Conservation (phyloP, 1,284 basidiomycete species). For the Exsudoporus floridanus region DNA sequence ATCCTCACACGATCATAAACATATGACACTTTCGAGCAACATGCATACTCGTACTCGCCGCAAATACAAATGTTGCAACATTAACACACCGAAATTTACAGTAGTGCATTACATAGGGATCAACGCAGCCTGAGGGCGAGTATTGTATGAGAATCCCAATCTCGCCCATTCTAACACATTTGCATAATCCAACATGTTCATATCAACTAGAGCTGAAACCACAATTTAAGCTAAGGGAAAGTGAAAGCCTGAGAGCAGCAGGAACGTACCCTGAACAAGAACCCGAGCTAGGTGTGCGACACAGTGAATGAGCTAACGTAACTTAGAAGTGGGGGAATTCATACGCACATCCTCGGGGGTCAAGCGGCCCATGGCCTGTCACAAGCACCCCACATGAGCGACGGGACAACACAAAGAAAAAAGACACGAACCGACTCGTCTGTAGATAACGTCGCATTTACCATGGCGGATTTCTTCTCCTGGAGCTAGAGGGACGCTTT, state of each 20-base stretch:
- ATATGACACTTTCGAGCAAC: background rate
- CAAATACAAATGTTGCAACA: background rate
- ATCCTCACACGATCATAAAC: background rate
- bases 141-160: background rate
- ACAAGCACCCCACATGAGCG: constrained; percentile 26
- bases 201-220: constrained; percentile 21
- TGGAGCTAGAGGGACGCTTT: constrained; percentile 60
- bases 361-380: constrained; percentile 82
- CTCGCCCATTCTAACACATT: background rate
- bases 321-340: constrained; percentile 1
- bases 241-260: background rate
- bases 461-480: constrained; percentile 90
- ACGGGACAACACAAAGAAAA: constrained; percentile 10
- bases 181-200: background rate
- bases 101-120: background rate
- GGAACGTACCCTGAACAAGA: constrained; percentile 67
- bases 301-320: constrained; percentile 10
- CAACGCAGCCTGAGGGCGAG: background rate
- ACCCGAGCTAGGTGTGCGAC: constrained; percentile 52
- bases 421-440: constrained; percentile 62
- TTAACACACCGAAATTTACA: constrained; percentile 2
- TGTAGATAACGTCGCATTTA: constrained; percentile 74
- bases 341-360: constrained; percentile 83
- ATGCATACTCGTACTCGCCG: background rate
- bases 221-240: background rate